These are phyloP conservation scores for Obelidium mucronatum DNA, from an alignment of 192 early-diverging fungal species.

Conservation along the genomic window DNA sequence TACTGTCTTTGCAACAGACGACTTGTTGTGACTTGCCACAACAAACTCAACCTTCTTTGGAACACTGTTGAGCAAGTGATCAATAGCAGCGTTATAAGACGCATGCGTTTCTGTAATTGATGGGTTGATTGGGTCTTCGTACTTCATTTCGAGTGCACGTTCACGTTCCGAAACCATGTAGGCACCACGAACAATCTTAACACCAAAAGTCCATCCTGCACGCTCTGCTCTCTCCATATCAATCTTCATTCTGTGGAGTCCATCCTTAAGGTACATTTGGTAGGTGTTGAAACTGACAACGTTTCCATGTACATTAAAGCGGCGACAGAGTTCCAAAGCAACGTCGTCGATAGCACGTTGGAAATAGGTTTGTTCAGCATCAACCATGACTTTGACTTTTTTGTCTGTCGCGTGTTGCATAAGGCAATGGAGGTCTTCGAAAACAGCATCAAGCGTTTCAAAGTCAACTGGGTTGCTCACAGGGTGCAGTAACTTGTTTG, in stretches of 20 bases:
- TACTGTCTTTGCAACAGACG: conserved; percentile 72
- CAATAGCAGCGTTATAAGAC: conserved; percentile 81
- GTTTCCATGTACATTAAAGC: conserved; percentile 65
- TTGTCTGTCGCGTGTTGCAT: conserved; percentile 67
- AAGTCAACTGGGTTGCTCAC: conserved; percentile 61
- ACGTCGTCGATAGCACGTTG: conserved; percentile 91
- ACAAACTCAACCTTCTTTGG: conserved; percentile 73
- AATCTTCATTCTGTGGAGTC: conserved; percentile 62
- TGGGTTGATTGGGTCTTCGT: conserved; percentile 83
- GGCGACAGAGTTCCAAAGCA: conserved; percentile 71
- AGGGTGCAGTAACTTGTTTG: conserved; percentile 21
- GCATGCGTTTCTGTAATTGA: conserved; percentile 82
- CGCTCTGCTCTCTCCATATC: conserved; percentile 74
- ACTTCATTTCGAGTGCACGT: conserved; percentile 71
- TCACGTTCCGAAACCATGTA: conserved; percentile 81
- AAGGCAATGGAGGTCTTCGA: conserved; percentile 74
- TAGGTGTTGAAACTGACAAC: conserved; percentile 89
- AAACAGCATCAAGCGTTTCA: conserved; percentile 71
- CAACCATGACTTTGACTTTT: conserved; percentile 84
- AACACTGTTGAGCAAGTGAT: conserved; percentile 72
- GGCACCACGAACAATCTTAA: conserved; percentile 87
- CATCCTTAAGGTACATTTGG: conserved; percentile 90
- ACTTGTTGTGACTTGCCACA: conserved; percentile 91
- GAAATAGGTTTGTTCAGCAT: conserved; percentile 95
- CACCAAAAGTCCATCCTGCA: conserved; percentile 78